A percentile compares a stretch with the other conserved stretches of the same genome.
Evolutionary conservation across 2,329 filamentous ascomycete species (phyloP).

Genomic region (Hypoxylon rubiginosum): DNA sequence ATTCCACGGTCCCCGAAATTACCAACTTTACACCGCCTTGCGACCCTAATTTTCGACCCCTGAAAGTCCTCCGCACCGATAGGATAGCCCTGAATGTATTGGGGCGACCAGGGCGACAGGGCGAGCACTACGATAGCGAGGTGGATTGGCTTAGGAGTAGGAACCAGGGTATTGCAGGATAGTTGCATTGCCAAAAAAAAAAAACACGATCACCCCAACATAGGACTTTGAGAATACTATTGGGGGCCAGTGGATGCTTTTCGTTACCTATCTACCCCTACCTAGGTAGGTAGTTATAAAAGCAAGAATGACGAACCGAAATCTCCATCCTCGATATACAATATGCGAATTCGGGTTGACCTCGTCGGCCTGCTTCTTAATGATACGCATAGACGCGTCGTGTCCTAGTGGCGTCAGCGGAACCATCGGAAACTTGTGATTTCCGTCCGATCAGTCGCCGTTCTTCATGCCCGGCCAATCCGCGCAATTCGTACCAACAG

Average conservation of each 20-base stretch:
- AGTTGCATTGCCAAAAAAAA: background rate
- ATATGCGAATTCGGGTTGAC: background rate
- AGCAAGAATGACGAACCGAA: background rate
- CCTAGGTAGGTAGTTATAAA: background rate
- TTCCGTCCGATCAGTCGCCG: background rate
- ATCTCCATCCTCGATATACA: background rate
- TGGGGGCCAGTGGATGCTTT: background rate
- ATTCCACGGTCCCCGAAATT: background rate
- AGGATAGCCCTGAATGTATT: background rate
- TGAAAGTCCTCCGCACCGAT: background rate
- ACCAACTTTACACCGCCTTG: background rate
- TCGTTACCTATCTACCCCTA: too few relatives aligned
- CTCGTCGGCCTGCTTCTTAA: background rate
- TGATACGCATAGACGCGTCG: background rate
- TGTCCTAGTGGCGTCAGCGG: background rate
- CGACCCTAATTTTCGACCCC: background rate
- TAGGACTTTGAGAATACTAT: background rate
- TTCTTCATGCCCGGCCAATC: background rate
- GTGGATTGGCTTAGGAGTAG: background rate
- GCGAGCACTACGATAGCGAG: background rate
- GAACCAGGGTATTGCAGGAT: background rate
- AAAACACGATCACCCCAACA: background rate
- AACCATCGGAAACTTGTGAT: background rate
- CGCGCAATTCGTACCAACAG: background rate
- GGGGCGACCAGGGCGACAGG: too few relatives aligned